Conservation (phyloP, 2,329 filamentous ascomycete genomes). For the Colletotrichum australisinense region DNA sequence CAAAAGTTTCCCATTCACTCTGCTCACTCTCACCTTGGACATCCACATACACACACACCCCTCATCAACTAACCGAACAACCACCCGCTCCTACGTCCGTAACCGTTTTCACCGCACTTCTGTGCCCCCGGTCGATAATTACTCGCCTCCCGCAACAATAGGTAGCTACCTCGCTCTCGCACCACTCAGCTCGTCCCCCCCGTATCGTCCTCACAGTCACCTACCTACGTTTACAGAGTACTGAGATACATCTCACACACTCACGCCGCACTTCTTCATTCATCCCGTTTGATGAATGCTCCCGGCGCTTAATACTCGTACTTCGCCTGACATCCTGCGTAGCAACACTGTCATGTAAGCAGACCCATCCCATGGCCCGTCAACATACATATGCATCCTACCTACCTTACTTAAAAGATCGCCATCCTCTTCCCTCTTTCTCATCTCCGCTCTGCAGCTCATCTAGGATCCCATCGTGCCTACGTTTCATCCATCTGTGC, state of each 20-base stretch:
- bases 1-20: not conserved
- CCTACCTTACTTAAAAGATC: conserved; percentile 12
- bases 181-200: not conserved
- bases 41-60: not conserved
- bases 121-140: not conserved
- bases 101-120: not conserved
- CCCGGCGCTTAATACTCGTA: not conserved
- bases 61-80: not conserved
- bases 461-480: not conserved
- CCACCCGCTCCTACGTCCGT: conserved; percentile 23
- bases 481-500: not conserved
- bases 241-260: not conserved
- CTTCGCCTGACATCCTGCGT: not conserved
- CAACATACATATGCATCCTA: not conserved
- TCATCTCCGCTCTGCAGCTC: not conserved
- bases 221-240: not conserved
- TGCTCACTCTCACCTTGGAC: not conserved
- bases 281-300: not conserved
- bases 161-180: conserved; percentile 1
- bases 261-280: not conserved
- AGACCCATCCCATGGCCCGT: not conserved
- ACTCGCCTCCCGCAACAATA: conserved; percentile 3
- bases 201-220: not conserved
- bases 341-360: not conserved
- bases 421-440: not conserved